Percentiles rank a stretch among this genome's conserved stretches.
Conservation (phyloP, 1,139 yeast genomes). For the Blastobotrys illinoisensis region DNA sequence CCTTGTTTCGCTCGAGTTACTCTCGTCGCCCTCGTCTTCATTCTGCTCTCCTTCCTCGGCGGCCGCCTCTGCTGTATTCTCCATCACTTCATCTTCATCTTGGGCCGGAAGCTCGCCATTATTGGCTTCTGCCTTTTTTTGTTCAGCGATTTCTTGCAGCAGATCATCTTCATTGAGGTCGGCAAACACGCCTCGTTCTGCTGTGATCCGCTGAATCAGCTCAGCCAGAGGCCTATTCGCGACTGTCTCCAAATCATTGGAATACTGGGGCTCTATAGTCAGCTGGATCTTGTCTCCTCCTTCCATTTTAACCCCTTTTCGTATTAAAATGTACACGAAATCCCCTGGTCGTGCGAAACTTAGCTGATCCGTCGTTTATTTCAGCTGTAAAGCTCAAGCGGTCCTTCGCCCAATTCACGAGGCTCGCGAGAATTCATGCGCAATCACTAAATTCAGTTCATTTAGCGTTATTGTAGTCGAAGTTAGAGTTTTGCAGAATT, state of each 20-base stretch:
- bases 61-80: conserved; percentile 10
- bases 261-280: background rate
- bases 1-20: conserved; percentile 15
- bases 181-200: conserved; percentile 43
- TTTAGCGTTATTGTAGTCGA: background rate
- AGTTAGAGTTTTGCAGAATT: background rate
- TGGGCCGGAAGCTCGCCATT: conserved; percentile 21
- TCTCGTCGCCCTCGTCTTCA: conserved; percentile 13
- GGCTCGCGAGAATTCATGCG: no score
- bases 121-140: conserved; percentile 1
- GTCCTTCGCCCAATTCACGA: no score
- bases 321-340: background rate
- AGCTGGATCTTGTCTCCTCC: background rate
- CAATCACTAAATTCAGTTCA: background rate
- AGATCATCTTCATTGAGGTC: conserved; percentile 55
- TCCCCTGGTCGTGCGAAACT: no score
- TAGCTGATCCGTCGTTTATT: no score
- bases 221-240: conserved; percentile 28
- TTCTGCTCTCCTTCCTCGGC: conserved; percentile 13
- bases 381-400: no score
- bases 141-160: conserved; percentile 39
- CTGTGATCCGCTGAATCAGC: conserved; percentile 42
- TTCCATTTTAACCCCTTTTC: background rate
- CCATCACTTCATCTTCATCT: conserved; percentile 13
- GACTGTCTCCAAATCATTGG: background rate